Conservation (phyloP, 441 rosid genomes). For the Croton setiger region DNA sequence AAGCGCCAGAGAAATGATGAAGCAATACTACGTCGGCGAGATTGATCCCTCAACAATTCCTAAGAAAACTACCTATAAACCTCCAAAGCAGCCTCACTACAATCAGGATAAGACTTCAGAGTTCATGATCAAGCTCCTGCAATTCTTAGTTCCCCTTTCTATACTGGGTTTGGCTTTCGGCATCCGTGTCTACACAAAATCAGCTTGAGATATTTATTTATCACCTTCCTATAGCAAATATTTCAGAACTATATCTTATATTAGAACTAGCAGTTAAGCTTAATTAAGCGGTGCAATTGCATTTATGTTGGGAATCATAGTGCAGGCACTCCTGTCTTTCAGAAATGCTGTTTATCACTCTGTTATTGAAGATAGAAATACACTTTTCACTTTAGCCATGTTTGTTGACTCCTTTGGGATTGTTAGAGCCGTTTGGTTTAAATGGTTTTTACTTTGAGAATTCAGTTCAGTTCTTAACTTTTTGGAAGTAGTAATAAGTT, state of each 20-base stretch:
- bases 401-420: not conserved
- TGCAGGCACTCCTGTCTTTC: not conserved
- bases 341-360: not conserved
- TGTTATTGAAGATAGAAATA: slow-evolving; percentile 5
- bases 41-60: slow-evolving; percentile 54
- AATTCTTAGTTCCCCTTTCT: slow-evolving; percentile 78
- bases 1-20: slow-evolving; percentile 76
- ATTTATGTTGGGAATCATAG: slow-evolving; percentile 2
- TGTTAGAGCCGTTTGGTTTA: too few species aligned
- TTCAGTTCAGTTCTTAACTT: too few species aligned
- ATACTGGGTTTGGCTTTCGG: slow-evolving; percentile 85
- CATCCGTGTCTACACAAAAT: slow-evolving; percentile 78
- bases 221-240: not conserved
- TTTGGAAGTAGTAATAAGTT: too few species aligned
- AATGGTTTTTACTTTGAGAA: too few species aligned
- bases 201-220: slow-evolving; percentile 33
- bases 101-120: slow-evolving; percentile 69
- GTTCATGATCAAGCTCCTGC: slow-evolving; percentile 70
- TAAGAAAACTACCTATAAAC: slow-evolving; percentile 39
- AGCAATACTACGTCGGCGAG: slow-evolving; percentile 65
- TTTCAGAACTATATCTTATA: not conserved
- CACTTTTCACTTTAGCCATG: not conserved
- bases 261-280: slow-evolving; percentile 4
- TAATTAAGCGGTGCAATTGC: not conserved
- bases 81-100: slow-evolving; percentile 58